Evolutionary conservation across 108 stramenopile species (phyloP).

Genomic region (Craspedostauros australis): DNA sequence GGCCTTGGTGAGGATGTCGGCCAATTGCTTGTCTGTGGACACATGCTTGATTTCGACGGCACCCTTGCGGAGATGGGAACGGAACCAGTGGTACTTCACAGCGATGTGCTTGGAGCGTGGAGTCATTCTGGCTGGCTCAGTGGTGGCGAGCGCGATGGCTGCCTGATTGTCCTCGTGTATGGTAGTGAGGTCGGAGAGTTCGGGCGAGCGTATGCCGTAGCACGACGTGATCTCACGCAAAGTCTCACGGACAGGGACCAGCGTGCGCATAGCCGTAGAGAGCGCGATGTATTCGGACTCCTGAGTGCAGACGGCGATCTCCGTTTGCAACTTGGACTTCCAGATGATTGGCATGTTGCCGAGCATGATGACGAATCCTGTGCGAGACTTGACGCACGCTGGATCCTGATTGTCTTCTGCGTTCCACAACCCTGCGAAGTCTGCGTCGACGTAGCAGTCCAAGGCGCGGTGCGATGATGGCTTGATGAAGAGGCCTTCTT

Average conservation of each 20-base stretch:
- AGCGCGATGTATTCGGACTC: conserved; percentile 45
- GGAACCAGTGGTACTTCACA: conserved; percentile 33
- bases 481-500: conserved; percentile 14
- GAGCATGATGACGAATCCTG: conserved; percentile 34
- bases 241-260: too few species aligned
- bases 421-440: conserved; percentile 36
- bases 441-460: conserved; percentile 39
- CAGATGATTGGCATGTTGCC: conserved; percentile 35
- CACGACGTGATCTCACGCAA: too few species aligned
- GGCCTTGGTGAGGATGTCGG: conserved; percentile 15
- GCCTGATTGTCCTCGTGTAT: conserved; percentile 37
- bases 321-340: conserved; percentile 35
- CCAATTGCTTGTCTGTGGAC: conserved; percentile 6
- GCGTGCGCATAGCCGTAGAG: conserved; percentile 13
- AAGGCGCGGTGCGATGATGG: not conserved
- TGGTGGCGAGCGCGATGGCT: conserved; percentile 14
- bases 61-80: conserved; percentile 3
- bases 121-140: conserved; percentile 11
- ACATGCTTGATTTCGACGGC: not conserved
- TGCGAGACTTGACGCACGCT: conserved; percentile 31
- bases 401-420: conserved; percentile 27
- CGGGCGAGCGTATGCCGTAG: too few species aligned
- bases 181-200: too few species aligned
- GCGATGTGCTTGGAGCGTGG: conserved; percentile 30
- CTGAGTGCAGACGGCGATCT: conserved; percentile 40